Percentiles rank a stretch among this genome's conserved stretches.
These are phyloP conservation scores for Trematosphaeria pertusa DNA, from an alignment of 2,329 filamentous ascomycete genomes.

Conservation along the genomic window DNA sequence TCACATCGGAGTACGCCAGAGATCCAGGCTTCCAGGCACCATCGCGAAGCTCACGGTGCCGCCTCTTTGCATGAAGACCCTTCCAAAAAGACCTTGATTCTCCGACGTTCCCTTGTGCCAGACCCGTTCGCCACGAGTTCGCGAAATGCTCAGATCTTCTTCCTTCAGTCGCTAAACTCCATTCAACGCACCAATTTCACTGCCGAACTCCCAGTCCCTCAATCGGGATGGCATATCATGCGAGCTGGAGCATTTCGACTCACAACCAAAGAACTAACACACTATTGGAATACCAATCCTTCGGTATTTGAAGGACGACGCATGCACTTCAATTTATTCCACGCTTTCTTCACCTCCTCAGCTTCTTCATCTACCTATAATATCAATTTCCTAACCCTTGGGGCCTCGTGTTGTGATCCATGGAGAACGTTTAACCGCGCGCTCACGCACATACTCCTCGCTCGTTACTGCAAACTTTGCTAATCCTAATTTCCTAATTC, in stretches of 20 bases:
- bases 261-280: background rate
- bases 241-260: too few species aligned
- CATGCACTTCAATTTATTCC: constrained; percentile 9
- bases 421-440: constrained; percentile 6
- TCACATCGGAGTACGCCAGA: background rate
- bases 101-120: background rate
- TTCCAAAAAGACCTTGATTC: background rate
- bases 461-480: background rate
- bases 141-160: too few species aligned
- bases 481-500: constrained; percentile 6
- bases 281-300: background rate
- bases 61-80: background rate
- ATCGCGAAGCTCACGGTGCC: background rate
- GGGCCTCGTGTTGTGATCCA: background rate
- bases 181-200: background rate
- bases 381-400: constrained; percentile 14
- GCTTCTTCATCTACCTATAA: constrained; percentile 4
- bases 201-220: background rate
- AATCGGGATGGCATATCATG: background rate
- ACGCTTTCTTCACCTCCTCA: background rate
- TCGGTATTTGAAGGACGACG: constrained; percentile 6
- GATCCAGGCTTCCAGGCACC: too few species aligned
- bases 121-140: too few species aligned
- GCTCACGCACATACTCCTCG: constrained; percentile 1
- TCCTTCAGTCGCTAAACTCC: background rate